These are phyloP conservation scores for Thymus quinquecostatus DNA, from an alignment of 257 asterid genomes.

Conservation along the genomic window DNA sequence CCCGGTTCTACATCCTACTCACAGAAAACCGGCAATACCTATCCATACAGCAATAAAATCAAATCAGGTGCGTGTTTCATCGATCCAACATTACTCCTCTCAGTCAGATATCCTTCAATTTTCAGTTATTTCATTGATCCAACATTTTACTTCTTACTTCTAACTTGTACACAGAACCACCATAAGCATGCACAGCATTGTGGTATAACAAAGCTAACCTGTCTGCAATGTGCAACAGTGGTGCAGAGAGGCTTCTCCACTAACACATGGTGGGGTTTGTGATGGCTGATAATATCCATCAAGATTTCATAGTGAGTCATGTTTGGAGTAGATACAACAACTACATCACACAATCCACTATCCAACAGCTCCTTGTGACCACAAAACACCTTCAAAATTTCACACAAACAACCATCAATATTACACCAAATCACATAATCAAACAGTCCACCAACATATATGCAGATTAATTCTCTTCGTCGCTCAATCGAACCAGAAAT, in stretches of 20 bases:
- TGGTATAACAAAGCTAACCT: conserved; percentile 44
- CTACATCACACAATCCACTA: conserved; percentile 75
- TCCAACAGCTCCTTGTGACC: conserved; percentile 76
- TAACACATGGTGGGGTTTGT: conserved; percentile 81
- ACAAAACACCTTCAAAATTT: conserved; percentile 55
- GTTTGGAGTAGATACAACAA: conserved; percentile 84
- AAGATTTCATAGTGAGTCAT: conserved; percentile 91
- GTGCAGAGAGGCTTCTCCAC: conserved; percentile 99
- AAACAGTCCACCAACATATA: conserved; percentile 1
- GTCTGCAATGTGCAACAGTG: conserved; percentile 69
- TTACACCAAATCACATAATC: not conserved
- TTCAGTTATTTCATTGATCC: not conserved
- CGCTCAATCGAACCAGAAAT: too few relatives aligned
- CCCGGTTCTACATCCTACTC: not conserved
- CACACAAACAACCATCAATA: not conserved
- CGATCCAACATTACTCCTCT: not conserved
- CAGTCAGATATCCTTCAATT: not conserved
- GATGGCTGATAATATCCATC: conserved; percentile 72
- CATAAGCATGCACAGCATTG: conserved; percentile 4
- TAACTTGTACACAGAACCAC: not conserved
- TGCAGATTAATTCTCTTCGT: not conserved
- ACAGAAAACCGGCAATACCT: not conserved
- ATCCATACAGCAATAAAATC: not conserved
- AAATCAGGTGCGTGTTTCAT: not conserved
- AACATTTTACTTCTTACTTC: not conserved